Base-by-base conservation (phyloP, 2,329 filamentous ascomycete species). In the Westerdykella ornata region DNA sequence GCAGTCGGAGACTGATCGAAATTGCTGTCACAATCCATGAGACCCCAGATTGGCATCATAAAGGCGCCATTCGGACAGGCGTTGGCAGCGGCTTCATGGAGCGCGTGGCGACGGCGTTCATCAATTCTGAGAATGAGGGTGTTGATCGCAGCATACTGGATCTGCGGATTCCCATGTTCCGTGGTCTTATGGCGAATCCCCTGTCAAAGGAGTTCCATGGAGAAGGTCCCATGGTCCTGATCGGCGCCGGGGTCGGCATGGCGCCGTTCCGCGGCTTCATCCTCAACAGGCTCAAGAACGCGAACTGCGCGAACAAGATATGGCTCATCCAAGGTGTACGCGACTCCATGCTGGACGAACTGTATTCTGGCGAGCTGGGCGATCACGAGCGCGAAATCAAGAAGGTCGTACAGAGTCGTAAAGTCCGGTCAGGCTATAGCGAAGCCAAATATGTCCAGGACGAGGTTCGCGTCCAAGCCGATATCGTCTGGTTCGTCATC, bases 181-280 rank as follows among this genome's bases (percentile, higher is more conserved):
- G 94, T 59, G 92, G 92, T 1, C 74, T 98, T 33, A 98, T 98
- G 92, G 83, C 88, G 47, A 98, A 98, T 65, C 92, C 92, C 0
- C 77, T 98, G 1, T 92, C 89, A 9, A 84, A 83, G 60, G 82
- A 96, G 60, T 98, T 97, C 61, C 84, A 88, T 39, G 82, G 85
- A 2, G 90, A 98, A 63, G 92, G 92, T 0, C 92, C 92, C 0
- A 98, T 98, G 92, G 81, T 98, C 29, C 78, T 98, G 36, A 95
- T 98, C 54, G 92, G 92, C 22, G 92, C 92, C 4, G 92, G 92
- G 41, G 92, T 98, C 16, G 92, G 92, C 49, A 90, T 98, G 66
- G 92, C 92, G 9, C 92, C 92, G 0, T 98, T 98, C 81, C 82
- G 92, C 37, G 92, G 92, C 43, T 98, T 98, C 65, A 94, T 98